Evolutionary conservation across 2,329 filamentous ascomycete genomes (phyloP), one percentile per base, ranked within the genome.

Genomic region (Sarocladium oryzae): DNA sequence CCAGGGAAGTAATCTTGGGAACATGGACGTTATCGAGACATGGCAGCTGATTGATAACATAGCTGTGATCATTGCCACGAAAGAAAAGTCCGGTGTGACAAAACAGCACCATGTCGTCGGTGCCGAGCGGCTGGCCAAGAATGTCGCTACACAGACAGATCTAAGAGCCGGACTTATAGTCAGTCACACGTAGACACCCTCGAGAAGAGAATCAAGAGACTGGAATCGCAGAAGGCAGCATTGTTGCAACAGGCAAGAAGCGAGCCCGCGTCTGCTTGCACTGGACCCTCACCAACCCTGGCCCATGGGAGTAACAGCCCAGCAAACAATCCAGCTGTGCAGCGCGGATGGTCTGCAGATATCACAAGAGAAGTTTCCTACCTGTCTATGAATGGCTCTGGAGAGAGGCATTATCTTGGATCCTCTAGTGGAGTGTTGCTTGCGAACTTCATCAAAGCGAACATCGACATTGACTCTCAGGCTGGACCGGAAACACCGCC

Each of bases 301-400:
- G 35, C 50, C 51, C 16, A 50, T 28, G 11, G 49, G 28, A 23
- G 26, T 50, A 13, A 36, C 10, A 48, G 36, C 51, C 24, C 24
- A 36, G 5, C 20, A 26, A 24, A n/a, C 43, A 11, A 24, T 51
- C 33, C 52, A 53, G 11, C 52, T 53, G n/a, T 46, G 55, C 35
- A 33, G 36, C 36, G 28, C 9, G 20, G 21, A 32, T 50, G 32
- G 16, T 52, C 35, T 30, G 56, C 59, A n/a, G 66, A 69, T 20
- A 63, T 70, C 2, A 63, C 67, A 0, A 66, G 66, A 24, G 67
- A 73, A 51, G 68, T 73, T n/a, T 68, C 69, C 0, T 68, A 68
- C 51, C 59, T 73, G n/a, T 70, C 69, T 6, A 61, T 68, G 15
- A 69, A 63, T 32, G 70, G 69, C 4, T 70, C 69, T 7, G 70